Percentiles rank a stretch among this genome's conserved stretches.
These are phyloP conservation scores for Tardiomyces depauwii DNA, from an alignment of 1,139 yeast species.

Conservation along the genomic window DNA sequence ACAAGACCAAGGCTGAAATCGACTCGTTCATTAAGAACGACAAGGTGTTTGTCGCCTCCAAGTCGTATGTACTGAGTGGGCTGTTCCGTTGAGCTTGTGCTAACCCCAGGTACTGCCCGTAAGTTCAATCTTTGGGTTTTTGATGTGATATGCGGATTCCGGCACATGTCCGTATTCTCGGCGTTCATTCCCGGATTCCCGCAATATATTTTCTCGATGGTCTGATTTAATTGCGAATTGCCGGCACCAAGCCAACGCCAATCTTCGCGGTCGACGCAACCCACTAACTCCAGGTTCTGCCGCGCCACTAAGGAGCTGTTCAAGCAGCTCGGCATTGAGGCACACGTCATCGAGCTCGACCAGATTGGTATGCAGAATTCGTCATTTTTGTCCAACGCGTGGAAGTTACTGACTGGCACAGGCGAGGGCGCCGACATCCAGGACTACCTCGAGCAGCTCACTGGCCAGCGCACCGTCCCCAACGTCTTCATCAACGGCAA, in stretches of 20 bases:
- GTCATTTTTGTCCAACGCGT: not conserved
- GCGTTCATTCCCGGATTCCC: too few relatives aligned
- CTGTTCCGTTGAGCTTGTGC: not conserved
- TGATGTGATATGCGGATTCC: too few relatives aligned
- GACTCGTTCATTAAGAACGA: constrained; percentile 11
- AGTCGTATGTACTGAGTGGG: constrained; percentile 31
- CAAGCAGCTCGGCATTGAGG: constrained; percentile 12
- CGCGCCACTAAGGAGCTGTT: constrained; percentile 19
- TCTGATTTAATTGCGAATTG: too few relatives aligned
- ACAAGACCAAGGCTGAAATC: constrained; percentile 8
- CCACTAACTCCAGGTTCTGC: constrained; percentile 24
- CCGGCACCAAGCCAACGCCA: too few relatives aligned
- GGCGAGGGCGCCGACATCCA: constrained; percentile 62
- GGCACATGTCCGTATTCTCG: too few relatives aligned
- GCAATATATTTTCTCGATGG: too few relatives aligned
- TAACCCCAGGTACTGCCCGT: constrained; percentile 12
- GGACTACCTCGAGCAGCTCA: constrained; percentile 58
- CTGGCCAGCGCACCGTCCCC: constrained; percentile 92
- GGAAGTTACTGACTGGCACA: not conserved
- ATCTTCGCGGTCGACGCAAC: too few relatives aligned
- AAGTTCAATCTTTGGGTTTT: too few relatives aligned
- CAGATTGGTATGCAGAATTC: constrained; percentile 5
- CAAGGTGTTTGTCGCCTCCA: constrained; percentile 68
- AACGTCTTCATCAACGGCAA: constrained; percentile 80
- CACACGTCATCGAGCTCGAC: constrained; percentile 19